Evolutionary conservation across 257 asterid genomes (phyloP).

Genomic region (Mitragyna speciosa): DNA sequence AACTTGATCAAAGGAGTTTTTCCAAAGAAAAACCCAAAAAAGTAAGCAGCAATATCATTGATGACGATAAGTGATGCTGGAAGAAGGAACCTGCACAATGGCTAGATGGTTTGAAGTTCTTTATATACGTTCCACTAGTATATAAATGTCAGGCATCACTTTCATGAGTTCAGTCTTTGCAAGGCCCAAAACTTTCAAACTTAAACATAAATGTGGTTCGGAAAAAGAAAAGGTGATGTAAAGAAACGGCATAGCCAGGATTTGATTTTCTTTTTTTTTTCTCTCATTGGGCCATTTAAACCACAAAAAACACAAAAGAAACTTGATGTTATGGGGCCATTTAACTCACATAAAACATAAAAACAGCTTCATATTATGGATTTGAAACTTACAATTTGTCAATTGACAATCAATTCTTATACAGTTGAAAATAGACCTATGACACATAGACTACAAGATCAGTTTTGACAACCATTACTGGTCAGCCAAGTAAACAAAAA

Average conservation of each 20-base stretch:
- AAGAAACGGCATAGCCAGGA: not conserved
- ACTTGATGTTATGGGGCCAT: not conserved
- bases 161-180: not conserved
- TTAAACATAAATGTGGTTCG: not conserved
- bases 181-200: not conserved
- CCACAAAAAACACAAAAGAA: not conserved
- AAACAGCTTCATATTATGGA: not conserved
- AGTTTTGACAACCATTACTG: not conserved
- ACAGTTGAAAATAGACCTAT: not conserved
- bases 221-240: not conserved
- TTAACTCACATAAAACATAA: not conserved
- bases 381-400: not conserved
- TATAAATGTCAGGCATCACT: not conserved
- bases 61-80: slow-evolving; percentile 89
- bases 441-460: too few species aligned
- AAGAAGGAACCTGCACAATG: slow-evolving; percentile 87
- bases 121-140: slow-evolving; percentile 21
- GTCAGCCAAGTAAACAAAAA: not conserved
- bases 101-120: slow-evolving; percentile 29
- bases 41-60: slow-evolving; percentile 82
- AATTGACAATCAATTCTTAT: not conserved
- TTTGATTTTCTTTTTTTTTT: too few species aligned
- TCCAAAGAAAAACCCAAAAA: slow-evolving; percentile 85
- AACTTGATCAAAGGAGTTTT: slow-evolving; percentile 84
- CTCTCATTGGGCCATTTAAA: not conserved